Conservation (phyloP, 345 rosid genomes). For the Heritiera fomes region DNA sequence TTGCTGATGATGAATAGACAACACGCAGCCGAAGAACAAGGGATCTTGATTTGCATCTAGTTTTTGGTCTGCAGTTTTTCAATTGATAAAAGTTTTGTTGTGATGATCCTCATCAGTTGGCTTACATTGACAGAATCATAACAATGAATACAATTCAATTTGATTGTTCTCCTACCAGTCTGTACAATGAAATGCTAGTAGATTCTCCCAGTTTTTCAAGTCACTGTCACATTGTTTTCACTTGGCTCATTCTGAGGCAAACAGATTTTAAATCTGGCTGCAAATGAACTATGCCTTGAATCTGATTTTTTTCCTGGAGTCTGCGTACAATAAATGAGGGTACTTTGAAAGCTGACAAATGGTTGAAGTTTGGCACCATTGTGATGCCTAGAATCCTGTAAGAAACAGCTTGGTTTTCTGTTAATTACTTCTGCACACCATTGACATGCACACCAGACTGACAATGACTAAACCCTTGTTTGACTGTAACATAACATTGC, state of each 20-base stretch:
- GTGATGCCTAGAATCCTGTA: background rate
- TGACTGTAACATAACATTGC: background rate
- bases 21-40: background rate
- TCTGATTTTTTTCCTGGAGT: too few relatives aligned
- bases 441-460: background rate
- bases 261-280: background rate
- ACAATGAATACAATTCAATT: background rate
- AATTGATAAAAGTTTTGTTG: background rate
- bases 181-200: background rate
- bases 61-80: background rate
- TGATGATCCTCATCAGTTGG: background rate
- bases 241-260: background rate
- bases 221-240: background rate
- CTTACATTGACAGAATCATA: background rate
- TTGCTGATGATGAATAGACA: background rate
- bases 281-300: background rate
- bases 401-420: background rate
- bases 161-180: background rate
- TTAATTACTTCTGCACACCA: constrained; percentile 3
- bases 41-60: background rate
- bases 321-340: background rate
- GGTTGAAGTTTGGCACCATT: background rate
- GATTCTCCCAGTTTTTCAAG: too few relatives aligned
- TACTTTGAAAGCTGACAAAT: background rate
- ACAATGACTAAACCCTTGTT: background rate